phyloP scores from a whole-genome alignment of 129 eudicot genomes.

The Deinandra increscens region DNA sequence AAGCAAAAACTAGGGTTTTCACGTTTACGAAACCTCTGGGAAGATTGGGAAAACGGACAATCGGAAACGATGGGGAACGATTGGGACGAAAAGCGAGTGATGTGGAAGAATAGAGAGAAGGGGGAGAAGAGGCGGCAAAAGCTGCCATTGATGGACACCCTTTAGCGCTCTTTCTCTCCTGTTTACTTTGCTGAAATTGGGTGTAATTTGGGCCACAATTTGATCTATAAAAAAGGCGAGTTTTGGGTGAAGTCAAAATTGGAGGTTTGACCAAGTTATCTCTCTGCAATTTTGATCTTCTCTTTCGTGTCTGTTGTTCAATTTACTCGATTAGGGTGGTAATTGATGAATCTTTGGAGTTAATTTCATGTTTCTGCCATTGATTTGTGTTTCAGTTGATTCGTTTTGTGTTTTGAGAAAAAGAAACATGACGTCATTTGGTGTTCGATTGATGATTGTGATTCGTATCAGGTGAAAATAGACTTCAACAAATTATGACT shows the following conservation, averaged over 20 bases:
- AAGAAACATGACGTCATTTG: too few relatives aligned
- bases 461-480: too few relatives aligned
- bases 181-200: slow-evolving; percentile 10
- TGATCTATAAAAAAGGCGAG: not conserved
- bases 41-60: slow-evolving; percentile 4
- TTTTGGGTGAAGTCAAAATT: not conserved
- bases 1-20: slow-evolving; percentile 47
- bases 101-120: slow-evolving; percentile 22
- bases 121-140: slow-evolving; percentile 44
- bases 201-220: slow-evolving; percentile 15
- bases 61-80: slow-evolving; percentile 19
- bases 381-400: too few relatives aligned
- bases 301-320: not conserved
- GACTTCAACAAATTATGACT: too few relatives aligned
- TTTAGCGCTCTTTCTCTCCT: slow-evolving; percentile 24
- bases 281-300: not conserved
- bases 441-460: too few relatives aligned
- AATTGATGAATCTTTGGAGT: not conserved
- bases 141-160: slow-evolving; percentile 56
- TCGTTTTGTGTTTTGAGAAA: too few relatives aligned
- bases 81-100: slow-evolving; percentile 24
- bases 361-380: not conserved
- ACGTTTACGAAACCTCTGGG: not conserved
- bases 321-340: not conserved
- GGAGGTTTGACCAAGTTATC: not conserved